These are phyloP conservation scores for Asterochloris erici DNA, from an alignment of 139 green algal species.

Conservation along the genomic window DNA sequence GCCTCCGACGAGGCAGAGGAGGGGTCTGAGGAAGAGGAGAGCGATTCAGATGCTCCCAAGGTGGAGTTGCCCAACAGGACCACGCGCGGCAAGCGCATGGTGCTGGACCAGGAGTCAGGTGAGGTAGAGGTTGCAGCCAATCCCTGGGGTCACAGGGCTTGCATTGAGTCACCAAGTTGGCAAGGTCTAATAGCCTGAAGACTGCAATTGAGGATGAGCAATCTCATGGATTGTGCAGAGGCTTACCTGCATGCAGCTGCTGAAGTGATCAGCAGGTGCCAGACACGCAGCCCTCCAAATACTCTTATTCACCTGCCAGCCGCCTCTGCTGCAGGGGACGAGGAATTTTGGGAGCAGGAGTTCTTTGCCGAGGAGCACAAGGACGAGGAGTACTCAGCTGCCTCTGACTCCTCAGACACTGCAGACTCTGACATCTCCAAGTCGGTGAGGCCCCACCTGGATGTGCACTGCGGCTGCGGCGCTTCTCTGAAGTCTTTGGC, in stretches of 20 bases:
- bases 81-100: slow-evolving; percentile 46
- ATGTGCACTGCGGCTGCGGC: too few relatives aligned
- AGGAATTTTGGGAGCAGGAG: slow-evolving; percentile 89
- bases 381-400: slow-evolving; percentile 66
- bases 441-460: slow-evolving; percentile 26
- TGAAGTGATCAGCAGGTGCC: too few relatives aligned
- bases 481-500: too few relatives aligned
- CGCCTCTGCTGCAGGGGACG: slow-evolving; percentile 42
- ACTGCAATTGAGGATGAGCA: slow-evolving; percentile 27
- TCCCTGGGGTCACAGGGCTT: too few relatives aligned
- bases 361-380: slow-evolving; percentile 60
- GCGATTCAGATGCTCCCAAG: slow-evolving; percentile 23
- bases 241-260: too few relatives aligned
- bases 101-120: too few relatives aligned
- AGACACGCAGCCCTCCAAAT: too few relatives aligned
- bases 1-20: slow-evolving; percentile 12
- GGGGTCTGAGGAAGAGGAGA: slow-evolving; percentile 17
- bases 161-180: too few relatives aligned
- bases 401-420: slow-evolving; percentile 62
- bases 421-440: slow-evolving; percentile 79
- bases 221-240: not conserved
- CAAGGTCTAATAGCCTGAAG: not conserved
- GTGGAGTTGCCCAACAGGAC: slow-evolving; percentile 37
- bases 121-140: too few relatives aligned
- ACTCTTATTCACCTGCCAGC: too few relatives aligned